phyloP scores from a whole-genome alignment of 73 alveolate species.

The Paramecium pentaurelia region DNA sequence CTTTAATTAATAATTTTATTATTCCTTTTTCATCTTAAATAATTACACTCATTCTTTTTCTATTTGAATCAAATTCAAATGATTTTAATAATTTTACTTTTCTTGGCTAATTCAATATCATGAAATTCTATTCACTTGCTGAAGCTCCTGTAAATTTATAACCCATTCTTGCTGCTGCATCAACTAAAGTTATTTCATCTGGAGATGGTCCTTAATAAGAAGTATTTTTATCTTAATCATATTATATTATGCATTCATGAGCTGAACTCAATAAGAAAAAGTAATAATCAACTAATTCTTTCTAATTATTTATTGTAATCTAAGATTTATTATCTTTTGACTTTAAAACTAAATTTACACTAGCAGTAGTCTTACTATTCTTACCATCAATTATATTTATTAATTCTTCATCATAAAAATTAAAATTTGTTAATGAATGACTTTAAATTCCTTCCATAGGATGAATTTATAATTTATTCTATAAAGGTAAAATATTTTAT shows the following conservation, averaged over 20 bases:
- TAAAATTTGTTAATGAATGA: not conserved
- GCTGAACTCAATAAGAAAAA: slow-evolving; percentile 67
- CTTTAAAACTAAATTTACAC: not conserved
- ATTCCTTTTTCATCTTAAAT: slow-evolving; percentile 78
- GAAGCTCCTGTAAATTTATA: slow-evolving; percentile 69
- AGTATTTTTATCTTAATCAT: slow-evolving; percentile 64
- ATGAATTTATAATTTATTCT: not conserved
- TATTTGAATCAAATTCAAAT: slow-evolving; percentile 89
- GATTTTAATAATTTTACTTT: slow-evolving; percentile 74
- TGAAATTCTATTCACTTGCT: slow-evolving; percentile 20
- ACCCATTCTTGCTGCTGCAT: slow-evolving; percentile 90
- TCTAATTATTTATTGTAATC: not conserved
- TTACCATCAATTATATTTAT: not conserved
- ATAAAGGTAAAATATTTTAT: not conserved
- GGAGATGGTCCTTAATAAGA: slow-evolving; percentile 83
- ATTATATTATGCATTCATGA: slow-evolving; percentile 83
- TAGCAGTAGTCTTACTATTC: not conserved
- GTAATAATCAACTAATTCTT: slow-evolving; percentile 47
- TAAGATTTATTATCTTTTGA: not conserved
- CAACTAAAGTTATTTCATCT: slow-evolving; percentile 91
- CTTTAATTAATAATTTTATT: slow-evolving; percentile 68
- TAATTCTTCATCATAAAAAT: slow-evolving; percentile 4
- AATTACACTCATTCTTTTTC: slow-evolving; percentile 92
- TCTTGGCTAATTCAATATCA: slow-evolving; percentile 44
- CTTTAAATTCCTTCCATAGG: not conserved